Evolutionary conservation across 2,329 filamentous ascomycete species (phyloP).

Genomic region (Aplosporella prunicola): DNA sequence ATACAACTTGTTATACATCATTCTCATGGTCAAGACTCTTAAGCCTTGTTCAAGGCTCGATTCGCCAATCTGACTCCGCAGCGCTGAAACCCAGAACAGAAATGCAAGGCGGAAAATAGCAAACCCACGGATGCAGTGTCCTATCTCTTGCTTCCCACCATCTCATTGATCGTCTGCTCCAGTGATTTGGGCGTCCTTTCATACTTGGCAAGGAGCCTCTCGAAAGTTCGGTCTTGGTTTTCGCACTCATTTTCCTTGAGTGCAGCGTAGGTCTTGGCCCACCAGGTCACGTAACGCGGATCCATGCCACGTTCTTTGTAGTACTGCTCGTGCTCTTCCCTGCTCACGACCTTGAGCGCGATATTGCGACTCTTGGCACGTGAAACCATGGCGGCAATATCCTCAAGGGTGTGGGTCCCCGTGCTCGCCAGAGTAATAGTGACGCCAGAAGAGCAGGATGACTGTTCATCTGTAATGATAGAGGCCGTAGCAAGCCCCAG

Average conservation of each 20-base stretch:
- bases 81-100: no score
- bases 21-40: no score
- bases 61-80: no score
- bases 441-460: conserved; percentile 20
- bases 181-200: conserved; percentile 28
- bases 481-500: conserved; percentile 35
- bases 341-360: conserved; percentile 26
- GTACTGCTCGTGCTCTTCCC: conserved; percentile 35
- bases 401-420: conserved; percentile 18
- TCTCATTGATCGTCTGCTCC: conserved; percentile 32
- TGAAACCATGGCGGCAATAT: conserved; percentile 24
- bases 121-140: no score
- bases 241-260: conserved; percentile 33
- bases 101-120: no score
- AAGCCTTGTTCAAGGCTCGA: no score
- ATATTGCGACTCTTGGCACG: conserved; percentile 21
- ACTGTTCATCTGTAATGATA: conserved; percentile 26
- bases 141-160: conserved; percentile 23
- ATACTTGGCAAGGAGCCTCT: conserved; percentile 27
- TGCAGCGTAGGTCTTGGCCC: conserved; percentile 37
- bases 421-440: conserved; percentile 32
- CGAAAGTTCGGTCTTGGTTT: conserved; percentile 33
- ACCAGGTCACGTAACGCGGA: conserved; percentile 34
- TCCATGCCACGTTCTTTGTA: conserved; percentile 27
- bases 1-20: no score